A percentile compares a stretch with the other conserved stretches of the same genome.
Evolutionary conservation across 305 asterid species (phyloP).

Genomic region (Ajuga reptans): DNA sequence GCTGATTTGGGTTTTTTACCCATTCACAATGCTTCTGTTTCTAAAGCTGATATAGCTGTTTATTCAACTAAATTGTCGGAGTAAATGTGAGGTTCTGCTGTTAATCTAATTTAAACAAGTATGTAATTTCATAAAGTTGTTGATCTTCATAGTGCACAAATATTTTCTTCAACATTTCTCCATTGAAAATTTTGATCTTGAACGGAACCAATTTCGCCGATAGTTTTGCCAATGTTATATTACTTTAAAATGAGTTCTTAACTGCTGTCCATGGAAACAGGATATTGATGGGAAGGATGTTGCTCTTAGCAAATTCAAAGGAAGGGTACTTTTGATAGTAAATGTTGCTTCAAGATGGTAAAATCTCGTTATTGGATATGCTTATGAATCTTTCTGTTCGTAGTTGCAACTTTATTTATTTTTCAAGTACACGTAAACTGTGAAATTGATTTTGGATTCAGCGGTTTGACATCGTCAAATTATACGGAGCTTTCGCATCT

Average conservation of each 20-base stretch:
- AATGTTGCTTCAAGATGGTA: slow-evolving; percentile 96
- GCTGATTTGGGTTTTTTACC: neutral
- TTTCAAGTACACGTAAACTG: slow-evolving; percentile 6
- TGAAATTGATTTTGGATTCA: slow-evolving; percentile 28
- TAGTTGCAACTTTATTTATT: neutral
- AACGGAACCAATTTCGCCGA: neutral
- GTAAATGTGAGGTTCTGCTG: neutral
- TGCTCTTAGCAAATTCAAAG: slow-evolving; percentile 68
- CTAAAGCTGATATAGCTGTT: neutral
- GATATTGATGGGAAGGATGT: slow-evolving; percentile 78
- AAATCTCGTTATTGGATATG: neutral
- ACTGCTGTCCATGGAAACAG: slow-evolving; percentile 34
- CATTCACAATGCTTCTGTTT: neutral
- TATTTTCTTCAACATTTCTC: too few species aligned
- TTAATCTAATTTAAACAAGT: neutral
- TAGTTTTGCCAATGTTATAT: neutral
- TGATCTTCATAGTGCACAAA: slow-evolving; percentile 1
- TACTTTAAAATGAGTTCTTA: neutral
- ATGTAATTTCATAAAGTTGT: neutral
- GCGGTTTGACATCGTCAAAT: slow-evolving; percentile 85
- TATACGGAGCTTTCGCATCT: slow-evolving; percentile 70
- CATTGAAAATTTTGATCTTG: neutral
- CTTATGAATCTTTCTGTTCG: neutral
- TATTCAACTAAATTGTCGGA: neutral
- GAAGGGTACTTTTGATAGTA: slow-evolving; percentile 65